Evolutionary conservation across 352 stramenopile genomes (phyloP).

Genomic region (Globisporangium lucens): DNA sequence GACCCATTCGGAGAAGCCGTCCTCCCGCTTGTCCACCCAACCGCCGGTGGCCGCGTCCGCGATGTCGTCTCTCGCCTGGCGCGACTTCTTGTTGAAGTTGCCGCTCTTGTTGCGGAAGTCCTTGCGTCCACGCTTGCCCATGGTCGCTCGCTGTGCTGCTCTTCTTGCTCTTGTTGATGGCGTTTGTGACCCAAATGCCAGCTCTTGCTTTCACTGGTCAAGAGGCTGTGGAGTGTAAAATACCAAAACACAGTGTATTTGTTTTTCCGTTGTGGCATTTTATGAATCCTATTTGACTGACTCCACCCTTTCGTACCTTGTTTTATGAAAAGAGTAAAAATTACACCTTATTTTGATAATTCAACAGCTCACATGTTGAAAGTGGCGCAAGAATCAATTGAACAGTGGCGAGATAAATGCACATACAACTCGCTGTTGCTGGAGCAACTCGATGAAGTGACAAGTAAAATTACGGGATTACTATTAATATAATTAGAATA

Average conservation of each 20-base stretch:
- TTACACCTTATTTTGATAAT: neutral
- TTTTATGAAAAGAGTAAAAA: neutral
- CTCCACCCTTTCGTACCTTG: neutral
- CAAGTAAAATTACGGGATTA: constrained; percentile 6
- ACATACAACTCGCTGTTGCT: neutral
- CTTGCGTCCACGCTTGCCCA: constrained; percentile 51
- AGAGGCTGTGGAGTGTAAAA: constrained; percentile 4
- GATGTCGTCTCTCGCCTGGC: constrained; percentile 14
- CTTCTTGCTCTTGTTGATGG: neutral
- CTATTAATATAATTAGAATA: constrained; percentile 21
- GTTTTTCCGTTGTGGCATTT: neutral
- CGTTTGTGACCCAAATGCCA: constrained; percentile 10
- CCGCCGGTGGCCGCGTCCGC: constrained; percentile 19
- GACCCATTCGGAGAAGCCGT: constrained; percentile 83
- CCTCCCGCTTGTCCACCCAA: constrained; percentile 54
- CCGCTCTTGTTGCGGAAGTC: constrained; percentile 34
- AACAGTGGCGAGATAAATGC: neutral
- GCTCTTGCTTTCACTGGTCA: constrained; percentile 22
- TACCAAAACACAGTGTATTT: constrained; percentile 9
- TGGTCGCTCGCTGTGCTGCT: constrained; percentile 15
- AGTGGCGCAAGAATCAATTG: neutral
- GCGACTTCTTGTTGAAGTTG: constrained; percentile 28
- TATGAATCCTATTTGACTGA: neutral
- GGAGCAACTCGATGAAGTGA: neutral
- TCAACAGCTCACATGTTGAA: neutral